phyloP scores from a whole-genome alignment of 805 yeast species.

The Ogataea neopini region DNA sequence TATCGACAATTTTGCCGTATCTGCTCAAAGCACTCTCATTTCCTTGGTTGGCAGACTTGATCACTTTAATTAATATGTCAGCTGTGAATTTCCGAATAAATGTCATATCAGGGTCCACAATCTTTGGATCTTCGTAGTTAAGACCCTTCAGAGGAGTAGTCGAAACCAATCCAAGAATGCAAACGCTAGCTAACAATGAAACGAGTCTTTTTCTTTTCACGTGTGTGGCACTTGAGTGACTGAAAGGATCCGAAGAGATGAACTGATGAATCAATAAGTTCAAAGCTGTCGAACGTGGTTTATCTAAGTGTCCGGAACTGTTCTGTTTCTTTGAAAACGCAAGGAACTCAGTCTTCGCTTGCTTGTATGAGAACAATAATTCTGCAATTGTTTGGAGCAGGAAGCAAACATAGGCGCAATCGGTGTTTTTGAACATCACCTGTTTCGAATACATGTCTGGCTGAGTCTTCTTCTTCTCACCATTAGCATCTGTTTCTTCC shows the following conservation, averaged over 20 bases:
- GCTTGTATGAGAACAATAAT: slow-evolving; percentile 72
- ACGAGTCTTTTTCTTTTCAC: slow-evolving; percentile 55
- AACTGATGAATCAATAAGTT: slow-evolving; percentile 78
- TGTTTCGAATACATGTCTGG: slow-evolving; percentile 27
- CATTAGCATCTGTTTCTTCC: slow-evolving; percentile 3
- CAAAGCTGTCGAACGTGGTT: slow-evolving; percentile 75
- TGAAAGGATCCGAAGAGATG: slow-evolving; percentile 53
- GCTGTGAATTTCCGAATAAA: slow-evolving; percentile 73
- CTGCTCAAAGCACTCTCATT: slow-evolving; percentile 40
- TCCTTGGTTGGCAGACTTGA: slow-evolving; percentile 51
- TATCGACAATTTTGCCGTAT: slow-evolving; percentile 56
- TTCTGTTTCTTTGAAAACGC: slow-evolving; percentile 64
- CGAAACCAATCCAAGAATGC: slow-evolving; percentile 63
- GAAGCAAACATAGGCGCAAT: slow-evolving; percentile 67
- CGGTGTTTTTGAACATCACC: slow-evolving; percentile 46
- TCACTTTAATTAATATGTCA: slow-evolving; percentile 63
- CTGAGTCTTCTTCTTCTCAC: slow-evolving; percentile 23
- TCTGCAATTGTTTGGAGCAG: slow-evolving; percentile 70
- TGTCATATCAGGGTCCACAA: slow-evolving; percentile 66
- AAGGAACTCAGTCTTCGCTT: slow-evolving; percentile 78
- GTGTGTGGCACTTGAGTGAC: slow-evolving; percentile 35
- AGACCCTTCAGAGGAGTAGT: slow-evolving; percentile 53
- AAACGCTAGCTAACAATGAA: slow-evolving; percentile 61
- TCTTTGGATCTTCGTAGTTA: slow-evolving; percentile 45
- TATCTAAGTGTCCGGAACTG: slow-evolving; percentile 39